These are phyloP conservation scores for Sanghuangporus baumii DNA, from an alignment of 1,284 basidiomycete species.

Conservation along the genomic window DNA sequence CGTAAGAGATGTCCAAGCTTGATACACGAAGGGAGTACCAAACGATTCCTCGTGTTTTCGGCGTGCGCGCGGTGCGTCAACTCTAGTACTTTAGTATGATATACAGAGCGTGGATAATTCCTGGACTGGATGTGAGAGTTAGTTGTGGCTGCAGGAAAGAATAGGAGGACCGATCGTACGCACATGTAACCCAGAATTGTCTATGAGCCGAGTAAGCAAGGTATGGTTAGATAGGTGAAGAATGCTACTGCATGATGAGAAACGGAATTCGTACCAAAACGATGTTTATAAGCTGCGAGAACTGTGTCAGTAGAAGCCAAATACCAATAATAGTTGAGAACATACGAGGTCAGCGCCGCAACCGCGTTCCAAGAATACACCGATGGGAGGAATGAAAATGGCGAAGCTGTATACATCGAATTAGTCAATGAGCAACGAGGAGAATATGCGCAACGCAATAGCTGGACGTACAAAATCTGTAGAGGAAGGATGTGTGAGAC, in stretches of 20 bases:
- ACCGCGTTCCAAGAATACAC: slow-evolving; percentile 76
- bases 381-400: slow-evolving; percentile 70
- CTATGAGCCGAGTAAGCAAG: slow-evolving; percentile 20
- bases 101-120: slow-evolving; percentile 73
- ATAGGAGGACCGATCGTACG: slow-evolving; percentile 32
- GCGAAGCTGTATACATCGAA: slow-evolving; percentile 42
- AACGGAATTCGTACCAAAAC: slow-evolving; percentile 36
- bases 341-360: slow-evolving; percentile 63
- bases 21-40: background rate
- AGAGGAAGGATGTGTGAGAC: background rate
- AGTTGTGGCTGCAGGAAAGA: background rate
- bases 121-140: slow-evolving; percentile 43
- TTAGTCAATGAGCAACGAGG: background rate
- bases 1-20: background rate
- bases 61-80: slow-evolving; percentile 4
- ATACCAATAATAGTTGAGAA: slow-evolving; percentile 10
- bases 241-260: background rate
- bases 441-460: slow-evolving; percentile 23
- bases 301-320: background rate
- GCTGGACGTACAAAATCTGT: slow-evolving; percentile 34
- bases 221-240: slow-evolving; percentile 1
- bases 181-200: slow-evolving; percentile 71
- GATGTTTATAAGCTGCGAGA: slow-evolving; percentile 58
- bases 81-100: slow-evolving; percentile 61
- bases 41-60: background rate